Evolutionary conservation across 2,329 filamentous ascomycete genomes (phyloP).

Genomic region (Hypomyces rosellus): DNA sequence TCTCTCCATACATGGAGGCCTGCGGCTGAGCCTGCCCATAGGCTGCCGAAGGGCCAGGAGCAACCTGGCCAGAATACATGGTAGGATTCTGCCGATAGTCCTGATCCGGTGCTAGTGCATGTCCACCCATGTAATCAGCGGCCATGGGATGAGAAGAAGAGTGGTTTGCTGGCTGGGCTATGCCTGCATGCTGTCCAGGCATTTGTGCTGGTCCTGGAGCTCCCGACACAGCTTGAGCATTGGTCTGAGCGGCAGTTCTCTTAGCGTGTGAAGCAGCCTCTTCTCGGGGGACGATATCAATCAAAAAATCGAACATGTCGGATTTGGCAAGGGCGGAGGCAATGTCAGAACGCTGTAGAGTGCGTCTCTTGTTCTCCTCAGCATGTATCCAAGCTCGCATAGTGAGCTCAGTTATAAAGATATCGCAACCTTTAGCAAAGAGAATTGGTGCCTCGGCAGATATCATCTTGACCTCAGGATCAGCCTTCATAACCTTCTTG

Average conservation of each 20-base stretch:
- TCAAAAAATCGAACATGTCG: slow-evolving; percentile 99
- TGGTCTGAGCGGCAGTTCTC: slow-evolving; percentile 53
- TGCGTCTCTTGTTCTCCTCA: slow-evolving; percentile 96
- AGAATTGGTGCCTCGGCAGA: slow-evolving; percentile 96
- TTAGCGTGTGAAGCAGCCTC: slow-evolving; percentile 85
- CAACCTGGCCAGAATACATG: slow-evolving; percentile 79
- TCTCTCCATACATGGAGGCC: slow-evolving; percentile 65
- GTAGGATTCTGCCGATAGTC: slow-evolving; percentile 73
- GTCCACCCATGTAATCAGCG: slow-evolving; percentile 57
- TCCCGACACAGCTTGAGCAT: slow-evolving; percentile 39
- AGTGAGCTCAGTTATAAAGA: slow-evolving; percentile 97
- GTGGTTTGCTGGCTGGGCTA: slow-evolving; percentile 52
- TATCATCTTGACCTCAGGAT: slow-evolving; percentile 99
- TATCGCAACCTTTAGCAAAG: slow-evolving; percentile 97
- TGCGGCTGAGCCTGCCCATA: slow-evolving; percentile 73
- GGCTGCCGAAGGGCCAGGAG: slow-evolving; percentile 60
- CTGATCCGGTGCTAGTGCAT: slow-evolving; percentile 60
- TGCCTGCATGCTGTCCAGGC: slow-evolving; percentile 43
- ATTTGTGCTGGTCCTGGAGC: slow-evolving; percentile 46
- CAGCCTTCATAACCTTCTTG: slow-evolving; percentile 99
- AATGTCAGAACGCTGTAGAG: slow-evolving; percentile 91
- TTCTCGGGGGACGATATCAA: slow-evolving; percentile 95
- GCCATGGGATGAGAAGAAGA: slow-evolving; percentile 51
- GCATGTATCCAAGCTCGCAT: slow-evolving; percentile 99
- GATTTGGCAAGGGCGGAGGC: slow-evolving; percentile 93